phyloP scores from a whole-genome alignment of 225 moss, liverwort and hornwort species.

The Pseudoscleropodium purum region DNA sequence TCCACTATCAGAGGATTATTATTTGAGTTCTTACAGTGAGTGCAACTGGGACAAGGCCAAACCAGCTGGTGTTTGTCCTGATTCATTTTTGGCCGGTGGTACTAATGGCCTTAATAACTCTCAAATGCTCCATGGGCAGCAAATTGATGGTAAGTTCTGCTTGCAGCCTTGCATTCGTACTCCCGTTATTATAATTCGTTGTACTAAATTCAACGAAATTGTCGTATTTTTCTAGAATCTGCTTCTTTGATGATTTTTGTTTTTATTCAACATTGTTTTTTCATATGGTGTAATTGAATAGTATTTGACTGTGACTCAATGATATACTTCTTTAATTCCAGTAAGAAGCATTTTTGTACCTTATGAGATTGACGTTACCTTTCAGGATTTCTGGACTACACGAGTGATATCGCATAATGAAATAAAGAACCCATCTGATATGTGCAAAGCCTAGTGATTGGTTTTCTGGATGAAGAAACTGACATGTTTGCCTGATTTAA shows the following conservation, averaged over 20 bases:
- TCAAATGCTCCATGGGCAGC: slow-evolving; percentile 72
- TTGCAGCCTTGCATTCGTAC: slow-evolving; percentile 2
- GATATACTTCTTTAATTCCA: not conserved
- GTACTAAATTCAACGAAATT: not conserved
- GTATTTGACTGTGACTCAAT: not conserved
- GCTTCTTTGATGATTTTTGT: not conserved
- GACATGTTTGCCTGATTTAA: not conserved
- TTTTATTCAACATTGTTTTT: not conserved
- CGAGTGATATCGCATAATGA: not conserved
- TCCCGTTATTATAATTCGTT: not conserved
- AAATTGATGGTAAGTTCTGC: slow-evolving; percentile 55
- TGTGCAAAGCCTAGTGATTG: not conserved
- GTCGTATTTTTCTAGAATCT: not conserved
- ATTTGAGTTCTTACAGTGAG: slow-evolving; percentile 62
- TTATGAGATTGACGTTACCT: not conserved
- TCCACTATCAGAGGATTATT: slow-evolving; percentile 89
- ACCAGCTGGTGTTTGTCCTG: slow-evolving; percentile 91
- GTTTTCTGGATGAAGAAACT: not conserved
- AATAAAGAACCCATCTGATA: not conserved
- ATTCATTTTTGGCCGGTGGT: slow-evolving; percentile 64
- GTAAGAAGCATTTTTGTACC: not conserved
- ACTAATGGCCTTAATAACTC: slow-evolving; percentile 43
- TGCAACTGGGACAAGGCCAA: slow-evolving; percentile 88
- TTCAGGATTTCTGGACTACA: slow-evolving; percentile 7
- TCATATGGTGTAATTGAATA: not conserved